Conservation (phyloP, 345 rosid genomes). For the Salix udensis region DNA sequence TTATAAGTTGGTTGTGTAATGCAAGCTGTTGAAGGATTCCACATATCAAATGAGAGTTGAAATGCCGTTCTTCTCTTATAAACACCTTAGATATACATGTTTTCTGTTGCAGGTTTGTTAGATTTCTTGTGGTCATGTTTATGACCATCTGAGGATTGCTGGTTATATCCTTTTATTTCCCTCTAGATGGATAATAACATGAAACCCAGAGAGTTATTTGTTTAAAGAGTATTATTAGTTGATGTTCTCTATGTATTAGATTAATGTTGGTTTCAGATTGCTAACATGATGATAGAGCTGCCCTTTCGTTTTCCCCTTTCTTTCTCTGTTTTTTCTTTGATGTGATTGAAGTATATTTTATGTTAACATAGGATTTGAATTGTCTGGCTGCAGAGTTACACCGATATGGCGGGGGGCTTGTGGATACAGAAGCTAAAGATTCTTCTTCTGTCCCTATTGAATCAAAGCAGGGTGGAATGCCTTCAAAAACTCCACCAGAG, state of each 20-base stretch:
- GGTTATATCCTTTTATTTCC: neutral
- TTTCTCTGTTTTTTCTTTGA: neutral
- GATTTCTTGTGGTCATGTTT: neutral
- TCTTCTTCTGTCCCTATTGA: constrained; percentile 49
- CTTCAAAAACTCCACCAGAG: constrained; percentile 53
- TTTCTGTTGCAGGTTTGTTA: neutral
- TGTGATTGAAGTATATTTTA: neutral
- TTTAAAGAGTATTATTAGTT: neutral
- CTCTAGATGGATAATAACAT: neutral
- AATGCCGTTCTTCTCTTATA: neutral
- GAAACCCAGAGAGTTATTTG: neutral
- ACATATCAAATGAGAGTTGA: neutral
- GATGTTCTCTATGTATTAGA: neutral
- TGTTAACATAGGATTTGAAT: constrained; percentile 7
- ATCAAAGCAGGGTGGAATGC: constrained; percentile 54
- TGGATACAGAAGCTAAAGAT: constrained; percentile 59
- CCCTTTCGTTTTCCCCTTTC: neutral
- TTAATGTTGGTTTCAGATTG: neutral
- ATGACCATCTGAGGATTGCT: neutral
- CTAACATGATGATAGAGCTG: neutral
- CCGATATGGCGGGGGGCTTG: constrained; percentile 77
- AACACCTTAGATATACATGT: neutral
- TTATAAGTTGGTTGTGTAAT: neutral
- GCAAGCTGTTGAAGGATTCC: neutral
- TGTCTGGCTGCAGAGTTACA: constrained; percentile 61